Conservation (phyloP, 495 filamentous ascomycete species). For the Staphylotrichum tortipilum region DNA sequence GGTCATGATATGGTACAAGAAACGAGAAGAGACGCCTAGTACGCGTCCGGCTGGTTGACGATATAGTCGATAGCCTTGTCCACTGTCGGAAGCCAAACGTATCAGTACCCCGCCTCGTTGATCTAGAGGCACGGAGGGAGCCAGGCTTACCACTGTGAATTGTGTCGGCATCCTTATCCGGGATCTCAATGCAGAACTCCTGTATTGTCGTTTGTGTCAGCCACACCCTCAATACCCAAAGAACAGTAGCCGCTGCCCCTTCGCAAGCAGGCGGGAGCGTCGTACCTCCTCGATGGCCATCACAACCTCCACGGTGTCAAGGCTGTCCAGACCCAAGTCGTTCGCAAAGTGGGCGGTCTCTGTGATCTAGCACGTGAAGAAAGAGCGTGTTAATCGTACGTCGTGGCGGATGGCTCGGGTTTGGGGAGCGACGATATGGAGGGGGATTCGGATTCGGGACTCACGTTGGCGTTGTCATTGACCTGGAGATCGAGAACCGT, state of each 20-base stretch:
- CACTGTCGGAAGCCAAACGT: slow-evolving; percentile 46
- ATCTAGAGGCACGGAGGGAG: neutral
- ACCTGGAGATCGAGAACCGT: slow-evolving; percentile 47
- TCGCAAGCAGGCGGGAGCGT: too few relatives aligned
- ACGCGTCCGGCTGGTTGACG: slow-evolving; percentile 80
- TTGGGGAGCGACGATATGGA: neutral
- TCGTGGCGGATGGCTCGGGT: neutral
- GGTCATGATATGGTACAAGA: slow-evolving; percentile 20
- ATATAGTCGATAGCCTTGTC: slow-evolving; percentile 96
- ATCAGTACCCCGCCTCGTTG: slow-evolving; percentile 14
- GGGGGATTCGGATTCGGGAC: too few relatives aligned
- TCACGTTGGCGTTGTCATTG: slow-evolving; percentile 67
- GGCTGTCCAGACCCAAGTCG: slow-evolving; percentile 89
- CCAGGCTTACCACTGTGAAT: slow-evolving; percentile 87
- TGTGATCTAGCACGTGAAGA: slow-evolving; percentile 58
- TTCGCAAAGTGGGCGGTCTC: slow-evolving; percentile 82
- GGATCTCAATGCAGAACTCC: slow-evolving; percentile 99
- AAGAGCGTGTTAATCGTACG: slow-evolving; percentile 7
- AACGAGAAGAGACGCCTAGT: slow-evolving; percentile 23
- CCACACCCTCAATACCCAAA: neutral
- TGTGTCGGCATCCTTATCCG: slow-evolving; percentile 94
- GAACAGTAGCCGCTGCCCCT: too few relatives aligned
- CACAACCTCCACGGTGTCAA: slow-evolving; percentile 97
- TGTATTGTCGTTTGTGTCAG: slow-evolving; percentile 30
- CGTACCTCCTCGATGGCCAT: slow-evolving; percentile 99